Evolutionary conservation across 768 basidiomycete species (phyloP).

Genomic region (Vishniacozyma victoriae): DNA sequence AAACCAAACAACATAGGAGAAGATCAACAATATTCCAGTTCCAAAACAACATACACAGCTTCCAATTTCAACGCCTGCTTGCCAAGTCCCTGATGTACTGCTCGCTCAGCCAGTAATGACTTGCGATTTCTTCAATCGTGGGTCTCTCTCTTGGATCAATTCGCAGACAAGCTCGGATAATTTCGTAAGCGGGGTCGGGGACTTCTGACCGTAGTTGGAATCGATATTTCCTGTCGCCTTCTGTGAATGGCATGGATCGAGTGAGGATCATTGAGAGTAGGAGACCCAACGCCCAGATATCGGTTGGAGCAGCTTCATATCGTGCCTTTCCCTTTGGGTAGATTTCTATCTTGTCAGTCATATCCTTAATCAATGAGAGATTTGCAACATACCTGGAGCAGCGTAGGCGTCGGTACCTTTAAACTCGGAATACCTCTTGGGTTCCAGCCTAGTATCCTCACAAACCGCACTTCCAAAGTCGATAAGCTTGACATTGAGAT

Average conservation of each 20-base stretch:
- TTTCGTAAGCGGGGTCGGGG: conserved; percentile 20
- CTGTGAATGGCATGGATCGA: conserved; percentile 48
- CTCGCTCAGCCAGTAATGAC: conserved; percentile 34
- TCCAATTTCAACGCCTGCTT: no score
- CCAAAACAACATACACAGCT: no score
- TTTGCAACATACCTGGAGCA: conserved; percentile 46
- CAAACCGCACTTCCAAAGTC: conserved; percentile 89
- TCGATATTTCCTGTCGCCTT: conserved; percentile 18
- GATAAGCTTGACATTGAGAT: conserved; percentile 79
- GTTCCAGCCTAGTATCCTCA: conserved; percentile 58
- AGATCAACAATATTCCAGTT: no score
- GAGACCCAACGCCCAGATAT: conserved; percentile 51
- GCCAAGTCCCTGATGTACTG: no score
- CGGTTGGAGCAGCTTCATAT: conserved; percentile 48
- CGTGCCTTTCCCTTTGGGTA: conserved; percentile 45
- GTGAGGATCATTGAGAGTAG: conserved; percentile 50
- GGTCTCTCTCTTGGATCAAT: conserved; percentile 30
- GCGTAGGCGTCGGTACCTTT: conserved; percentile 47
- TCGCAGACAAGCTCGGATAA: conserved; percentile 39
- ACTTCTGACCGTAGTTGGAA: conserved; percentile 25
- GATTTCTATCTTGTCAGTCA: no score
- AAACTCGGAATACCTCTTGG: conserved; percentile 68
- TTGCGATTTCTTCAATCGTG: conserved; percentile 32
- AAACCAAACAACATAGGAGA: no score
- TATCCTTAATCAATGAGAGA: no score